Evolutionary conservation across 176 grass and related monocot genomes (phyloP).

Genomic region (Thalia dealbata): DNA sequence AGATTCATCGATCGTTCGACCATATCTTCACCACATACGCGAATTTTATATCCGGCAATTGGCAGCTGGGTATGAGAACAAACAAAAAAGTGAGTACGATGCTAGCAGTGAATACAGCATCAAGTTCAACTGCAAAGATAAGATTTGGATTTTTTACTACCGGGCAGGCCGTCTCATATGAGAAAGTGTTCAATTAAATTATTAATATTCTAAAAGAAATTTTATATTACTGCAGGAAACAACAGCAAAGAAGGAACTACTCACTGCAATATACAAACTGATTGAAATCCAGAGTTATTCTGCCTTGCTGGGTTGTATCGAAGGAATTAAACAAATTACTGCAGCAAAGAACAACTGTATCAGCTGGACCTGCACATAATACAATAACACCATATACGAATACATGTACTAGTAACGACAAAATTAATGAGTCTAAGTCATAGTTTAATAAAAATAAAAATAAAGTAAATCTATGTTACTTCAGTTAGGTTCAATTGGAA

Average conservation of each 20-base stretch:
- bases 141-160: too few relatives aligned
- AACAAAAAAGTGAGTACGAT: not conserved
- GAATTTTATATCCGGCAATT: constrained; percentile 65
- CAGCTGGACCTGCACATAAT: not conserved
- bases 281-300: constrained; percentile 79
- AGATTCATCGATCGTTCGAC: not conserved
- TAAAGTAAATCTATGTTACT: too few relatives aligned
- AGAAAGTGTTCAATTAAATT: too few relatives aligned
- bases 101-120: not conserved
- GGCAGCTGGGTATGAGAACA: constrained; percentile 31
- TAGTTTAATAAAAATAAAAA: too few relatives aligned
- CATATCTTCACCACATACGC: not conserved
- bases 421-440: too few relatives aligned
- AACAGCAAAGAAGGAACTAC: constrained; percentile 19
- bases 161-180: too few relatives aligned
- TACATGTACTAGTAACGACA: too few relatives aligned
- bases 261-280: constrained; percentile 83
- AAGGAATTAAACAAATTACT: constrained; percentile 80
- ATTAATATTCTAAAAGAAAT: too few relatives aligned
- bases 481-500: too few relatives aligned
- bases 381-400: constrained; percentile 4
- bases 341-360: constrained; percentile 9
- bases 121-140: too few relatives aligned
- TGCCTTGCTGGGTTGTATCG: constrained; percentile 64
- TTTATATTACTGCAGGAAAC: constrained; percentile 2